A percentile compares a stretch with the other conserved stretches of the same genome.
Evolutionary conservation across 768 basidiomycete species (phyloP).

Genomic region (Mycena epipterygia): DNA sequence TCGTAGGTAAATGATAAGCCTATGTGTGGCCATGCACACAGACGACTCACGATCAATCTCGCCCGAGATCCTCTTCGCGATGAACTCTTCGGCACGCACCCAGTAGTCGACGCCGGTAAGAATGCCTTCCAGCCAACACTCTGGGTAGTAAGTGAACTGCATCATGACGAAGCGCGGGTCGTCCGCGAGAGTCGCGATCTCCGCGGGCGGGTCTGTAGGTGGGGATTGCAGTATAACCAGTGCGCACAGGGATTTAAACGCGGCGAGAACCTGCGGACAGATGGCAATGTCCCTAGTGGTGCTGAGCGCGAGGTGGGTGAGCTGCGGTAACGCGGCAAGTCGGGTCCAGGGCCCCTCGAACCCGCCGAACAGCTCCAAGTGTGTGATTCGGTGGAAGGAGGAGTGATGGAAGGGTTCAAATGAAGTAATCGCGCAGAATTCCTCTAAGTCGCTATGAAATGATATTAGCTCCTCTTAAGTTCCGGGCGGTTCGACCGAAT

Average conservation of each 20-base stretch:
- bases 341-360: neutral
- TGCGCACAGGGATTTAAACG: neutral
- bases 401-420: too few species aligned
- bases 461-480: too few species aligned
- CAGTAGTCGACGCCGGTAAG: too few species aligned
- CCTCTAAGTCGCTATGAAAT: too few species aligned
- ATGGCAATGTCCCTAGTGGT: neutral
- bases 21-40: neutral
- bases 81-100: neutral
- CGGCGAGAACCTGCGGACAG: neutral
- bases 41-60: neutral
- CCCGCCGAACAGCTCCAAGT: neutral
- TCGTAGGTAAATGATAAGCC: too few species aligned
- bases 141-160: too few species aligned
- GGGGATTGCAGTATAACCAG: neutral
- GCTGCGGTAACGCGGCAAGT: neutral
- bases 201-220: too few species aligned
- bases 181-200: too few species aligned
- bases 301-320: neutral
- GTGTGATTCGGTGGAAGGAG: neutral
- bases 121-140: too few species aligned
- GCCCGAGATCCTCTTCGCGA: neutral
- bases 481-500: too few species aligned
- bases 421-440: too few species aligned
- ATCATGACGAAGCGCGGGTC: too few species aligned